Conservation (phyloP, 352 stramenopile species). For the Phytophthora nicotianae region DNA sequence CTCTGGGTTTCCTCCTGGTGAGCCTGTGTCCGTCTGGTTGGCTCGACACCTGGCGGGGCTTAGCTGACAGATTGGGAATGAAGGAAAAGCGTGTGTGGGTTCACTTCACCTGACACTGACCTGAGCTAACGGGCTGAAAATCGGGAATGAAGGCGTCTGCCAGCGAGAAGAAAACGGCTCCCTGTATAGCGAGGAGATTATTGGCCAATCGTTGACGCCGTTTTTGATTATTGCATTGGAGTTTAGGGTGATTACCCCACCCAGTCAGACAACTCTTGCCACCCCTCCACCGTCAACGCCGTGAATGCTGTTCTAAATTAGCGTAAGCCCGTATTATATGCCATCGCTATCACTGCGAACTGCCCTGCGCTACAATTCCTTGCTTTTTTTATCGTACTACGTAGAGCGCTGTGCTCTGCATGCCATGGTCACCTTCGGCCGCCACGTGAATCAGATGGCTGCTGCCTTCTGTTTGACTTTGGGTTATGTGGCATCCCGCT, state of each 20-base stretch:
- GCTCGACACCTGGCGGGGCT: slow-evolving; percentile 12
- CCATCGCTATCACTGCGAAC: background rate
- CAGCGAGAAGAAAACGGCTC: slow-evolving; percentile 20
- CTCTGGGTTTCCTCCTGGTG: slow-evolving; percentile 6
- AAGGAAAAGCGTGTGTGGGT: slow-evolving; percentile 13
- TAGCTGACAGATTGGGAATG: slow-evolving; percentile 13
- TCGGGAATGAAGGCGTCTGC: slow-evolving; percentile 20
- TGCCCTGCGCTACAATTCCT: background rate
- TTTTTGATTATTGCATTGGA: slow-evolving; percentile 16
- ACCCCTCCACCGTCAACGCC: background rate
- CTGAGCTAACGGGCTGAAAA: slow-evolving; percentile 9
- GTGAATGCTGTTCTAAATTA: background rate
- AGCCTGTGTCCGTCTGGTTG: slow-evolving; percentile 17
- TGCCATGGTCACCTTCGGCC: background rate
- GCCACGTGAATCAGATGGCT: slow-evolving; percentile 11
- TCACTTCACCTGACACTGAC: slow-evolving; percentile 10
- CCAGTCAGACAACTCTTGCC: slow-evolving; percentile 10
- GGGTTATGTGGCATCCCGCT: slow-evolving; percentile 31
- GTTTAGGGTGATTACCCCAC: slow-evolving; percentile 18
- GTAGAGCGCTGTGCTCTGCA: background rate
- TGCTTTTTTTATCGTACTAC: background rate
- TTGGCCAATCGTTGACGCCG: slow-evolving; percentile 6
- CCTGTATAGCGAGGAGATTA: background rate
- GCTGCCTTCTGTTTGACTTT: slow-evolving; percentile 13
- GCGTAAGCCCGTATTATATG: too few relatives aligned